Evolutionary conservation across 768 basidiomycete species (phyloP).

Genomic region (Hebeloma cylindrosporum): DNA sequence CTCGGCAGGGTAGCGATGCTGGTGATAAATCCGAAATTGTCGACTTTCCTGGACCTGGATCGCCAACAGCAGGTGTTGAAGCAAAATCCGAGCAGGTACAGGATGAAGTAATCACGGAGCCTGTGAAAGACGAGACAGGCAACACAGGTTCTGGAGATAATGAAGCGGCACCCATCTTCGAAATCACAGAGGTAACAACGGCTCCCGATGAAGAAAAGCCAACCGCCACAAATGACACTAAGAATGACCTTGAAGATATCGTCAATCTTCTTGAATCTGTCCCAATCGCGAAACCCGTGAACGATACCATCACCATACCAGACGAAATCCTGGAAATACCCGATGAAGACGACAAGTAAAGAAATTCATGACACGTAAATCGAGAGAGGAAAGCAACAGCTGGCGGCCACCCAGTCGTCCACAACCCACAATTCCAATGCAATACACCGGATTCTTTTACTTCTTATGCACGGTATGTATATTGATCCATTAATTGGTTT

Average conservation of each 20-base stretch:
- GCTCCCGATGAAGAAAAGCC: slow-evolving; percentile 1
- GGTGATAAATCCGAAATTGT: slow-evolving; percentile 5
- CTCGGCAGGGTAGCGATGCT: slow-evolving; percentile 5
- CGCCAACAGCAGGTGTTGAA: not conserved
- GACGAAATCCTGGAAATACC: slow-evolving; percentile 57
- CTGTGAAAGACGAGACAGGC: slow-evolving; percentile 6
- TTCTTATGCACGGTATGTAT: not conserved
- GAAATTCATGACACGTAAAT: no score
- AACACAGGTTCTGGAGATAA: slow-evolving; percentile 6
- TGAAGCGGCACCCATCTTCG: slow-evolving; percentile 6
- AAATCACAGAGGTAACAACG: not conserved
- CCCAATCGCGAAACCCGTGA: slow-evolving; percentile 37
- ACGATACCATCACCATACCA: slow-evolving; percentile 48
- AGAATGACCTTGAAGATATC: slow-evolving; percentile 48
- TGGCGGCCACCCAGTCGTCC: no score
- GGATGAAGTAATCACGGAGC: slow-evolving; percentile 2
- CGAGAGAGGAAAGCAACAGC: no score
- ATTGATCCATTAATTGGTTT: no score
- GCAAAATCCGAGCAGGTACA: not conserved
- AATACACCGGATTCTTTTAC: slow-evolving; percentile 1
- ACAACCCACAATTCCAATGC: no score
- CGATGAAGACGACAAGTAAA: slow-evolving; percentile 46
- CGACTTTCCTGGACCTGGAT: not conserved
- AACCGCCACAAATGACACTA: slow-evolving; percentile 4
- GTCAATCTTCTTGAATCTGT: slow-evolving; percentile 62